These are phyloP conservation scores for Dalbergia cultrata DNA, from an alignment of 306 rosid genomes.

Conservation along the genomic window DNA sequence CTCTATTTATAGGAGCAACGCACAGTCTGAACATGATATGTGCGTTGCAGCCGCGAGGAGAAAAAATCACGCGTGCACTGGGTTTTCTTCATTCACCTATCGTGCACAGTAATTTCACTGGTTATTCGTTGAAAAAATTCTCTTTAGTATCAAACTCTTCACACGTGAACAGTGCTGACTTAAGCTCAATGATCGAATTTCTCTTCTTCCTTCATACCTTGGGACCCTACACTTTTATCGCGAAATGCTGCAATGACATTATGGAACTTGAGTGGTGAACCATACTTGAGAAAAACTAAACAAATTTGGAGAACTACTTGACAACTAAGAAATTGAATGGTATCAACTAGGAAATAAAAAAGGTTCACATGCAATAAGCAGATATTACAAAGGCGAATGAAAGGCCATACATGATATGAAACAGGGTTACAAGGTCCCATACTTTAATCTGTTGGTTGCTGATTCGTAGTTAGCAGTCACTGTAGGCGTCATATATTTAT, in stretches of 20 bases:
- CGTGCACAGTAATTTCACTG: no score
- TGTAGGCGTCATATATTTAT: no score
- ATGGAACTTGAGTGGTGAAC: slow-evolving; percentile 12
- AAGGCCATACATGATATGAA: slow-evolving; percentile 2
- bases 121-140: no score
- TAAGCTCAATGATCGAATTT: no score
- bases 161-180: no score
- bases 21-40: no score
- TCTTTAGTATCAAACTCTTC: no score
- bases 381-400: slow-evolving; percentile 27
- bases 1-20: no score
- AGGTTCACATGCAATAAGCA: not conserved
- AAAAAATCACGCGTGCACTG: no score
- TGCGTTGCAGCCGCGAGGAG: no score
- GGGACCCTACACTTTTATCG: not conserved
- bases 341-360: not conserved
- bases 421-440: not conserved
- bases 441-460: not conserved
- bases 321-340: slow-evolving; percentile 13
- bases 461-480: not conserved
- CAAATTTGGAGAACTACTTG: not conserved
- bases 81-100: no score
- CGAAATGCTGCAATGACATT: slow-evolving; percentile 1
- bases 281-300: slow-evolving; percentile 1
- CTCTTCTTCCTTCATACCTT: no score